These are phyloP conservation scores for Mortierella sp. DNA, from an alignment of 371 early-diverging fungal genomes.

Conservation along the genomic window DNA sequence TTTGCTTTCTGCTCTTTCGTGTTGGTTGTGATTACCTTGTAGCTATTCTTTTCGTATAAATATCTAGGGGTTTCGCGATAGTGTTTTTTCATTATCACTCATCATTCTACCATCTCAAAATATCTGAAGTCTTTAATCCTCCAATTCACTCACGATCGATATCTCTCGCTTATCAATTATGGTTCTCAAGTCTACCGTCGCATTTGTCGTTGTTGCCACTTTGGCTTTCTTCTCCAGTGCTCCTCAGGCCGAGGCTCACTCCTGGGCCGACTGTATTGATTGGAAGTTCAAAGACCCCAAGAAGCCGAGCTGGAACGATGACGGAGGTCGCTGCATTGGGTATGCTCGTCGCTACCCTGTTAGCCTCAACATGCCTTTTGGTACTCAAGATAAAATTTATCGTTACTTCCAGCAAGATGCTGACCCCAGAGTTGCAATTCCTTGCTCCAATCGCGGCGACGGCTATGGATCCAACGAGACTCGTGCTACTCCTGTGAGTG, in stretches of 20 bases:
- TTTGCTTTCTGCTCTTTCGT: too few species aligned
- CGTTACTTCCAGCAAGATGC: conserved; percentile 20
- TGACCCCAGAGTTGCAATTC: conserved; percentile 6
- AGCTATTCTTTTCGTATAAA: too few species aligned
- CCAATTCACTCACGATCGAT: not conserved
- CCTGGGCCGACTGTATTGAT: conserved; percentile 10
- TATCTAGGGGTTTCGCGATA: too few species aligned
- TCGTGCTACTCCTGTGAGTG: conserved; percentile 5
- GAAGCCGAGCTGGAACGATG: not conserved
- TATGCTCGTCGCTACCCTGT: conserved; percentile 4
- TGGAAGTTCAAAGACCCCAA: conserved; percentile 18
- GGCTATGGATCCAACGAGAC: conserved; percentile 19
- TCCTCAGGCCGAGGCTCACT: conserved; percentile 11
- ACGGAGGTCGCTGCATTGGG: not conserved
- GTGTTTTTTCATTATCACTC: too few species aligned
- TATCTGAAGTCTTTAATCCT: too few species aligned
- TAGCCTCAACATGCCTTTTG: not conserved
- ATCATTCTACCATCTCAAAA: too few species aligned
- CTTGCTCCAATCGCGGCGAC: conserved; percentile 14
- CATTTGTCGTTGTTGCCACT: conserved; percentile 13
- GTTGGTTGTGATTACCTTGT: too few species aligned
- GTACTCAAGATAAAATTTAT: conserved; percentile 1
- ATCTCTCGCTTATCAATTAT: conserved; percentile 11
- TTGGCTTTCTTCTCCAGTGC: conserved; percentile 19
- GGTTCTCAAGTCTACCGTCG: conserved; percentile 26